Conservation (phyloP, 2,329 filamentous ascomycete genomes). For the Epichloe coenophiala region DNA sequence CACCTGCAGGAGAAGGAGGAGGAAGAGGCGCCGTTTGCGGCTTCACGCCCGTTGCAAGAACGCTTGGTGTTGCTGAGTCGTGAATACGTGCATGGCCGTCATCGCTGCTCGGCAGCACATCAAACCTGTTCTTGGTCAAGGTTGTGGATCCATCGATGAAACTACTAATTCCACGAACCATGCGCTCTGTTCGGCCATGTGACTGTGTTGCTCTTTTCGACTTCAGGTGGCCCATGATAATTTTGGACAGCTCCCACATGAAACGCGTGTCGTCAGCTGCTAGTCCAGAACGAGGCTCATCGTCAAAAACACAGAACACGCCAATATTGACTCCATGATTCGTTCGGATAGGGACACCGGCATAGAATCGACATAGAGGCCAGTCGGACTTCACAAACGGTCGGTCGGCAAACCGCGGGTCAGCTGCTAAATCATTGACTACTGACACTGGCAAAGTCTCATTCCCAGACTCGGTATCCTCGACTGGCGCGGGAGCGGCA, state of each 20-base stretch:
- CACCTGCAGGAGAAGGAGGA: neutral
- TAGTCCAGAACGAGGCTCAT: constrained; percentile 6
- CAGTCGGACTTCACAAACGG: constrained; percentile 9
- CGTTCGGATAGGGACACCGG: constrained; percentile 21
- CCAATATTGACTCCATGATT: constrained; percentile 22
- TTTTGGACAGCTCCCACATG: constrained; percentile 10
- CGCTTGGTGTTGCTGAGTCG: neutral
- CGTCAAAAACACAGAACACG: constrained; percentile 15
- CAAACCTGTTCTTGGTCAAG: neutral
- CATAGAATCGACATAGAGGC: constrained; percentile 16
- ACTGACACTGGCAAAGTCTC: neutral
- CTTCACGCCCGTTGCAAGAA: neutral
- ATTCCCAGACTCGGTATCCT: neutral
- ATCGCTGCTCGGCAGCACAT: neutral
- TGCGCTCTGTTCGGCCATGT: constrained; percentile 16
- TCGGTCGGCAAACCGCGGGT: constrained; percentile 14
- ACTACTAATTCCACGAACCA: constrained; percentile 19
- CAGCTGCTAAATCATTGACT: constrained; percentile 4
- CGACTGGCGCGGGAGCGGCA: neutral
- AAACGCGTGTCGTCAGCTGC: constrained; percentile 11
- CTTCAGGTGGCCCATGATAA: constrained; percentile 20
- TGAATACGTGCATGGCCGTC: constrained; percentile 10
- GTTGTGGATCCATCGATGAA: constrained; percentile 13
- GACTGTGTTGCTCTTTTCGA: constrained; percentile 11
- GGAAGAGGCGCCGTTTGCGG: neutral